phyloP scores from a whole-genome alignment of 306 rosid genomes.

The Elaeagnus macrophylla region DNA sequence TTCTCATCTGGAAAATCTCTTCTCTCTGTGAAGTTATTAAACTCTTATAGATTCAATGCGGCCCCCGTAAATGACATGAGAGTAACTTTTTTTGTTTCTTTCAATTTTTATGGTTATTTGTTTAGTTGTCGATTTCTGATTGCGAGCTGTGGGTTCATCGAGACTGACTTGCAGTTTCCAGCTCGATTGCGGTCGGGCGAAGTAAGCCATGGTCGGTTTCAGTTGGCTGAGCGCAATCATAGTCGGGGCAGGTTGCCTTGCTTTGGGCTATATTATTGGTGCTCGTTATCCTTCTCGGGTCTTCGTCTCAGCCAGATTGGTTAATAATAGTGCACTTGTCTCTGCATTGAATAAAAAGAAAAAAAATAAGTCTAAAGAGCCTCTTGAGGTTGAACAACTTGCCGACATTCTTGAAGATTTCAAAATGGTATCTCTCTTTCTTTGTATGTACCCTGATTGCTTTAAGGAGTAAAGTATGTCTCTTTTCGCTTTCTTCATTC shows the following conservation, averaged over 20 bases:
- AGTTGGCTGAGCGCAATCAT: slow-evolving; percentile 70
- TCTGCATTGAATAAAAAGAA: slow-evolving; percentile 17
- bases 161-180: neutral
- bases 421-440: slow-evolving; percentile 52
- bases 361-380: slow-evolving; percentile 40
- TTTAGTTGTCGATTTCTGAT: too few species aligned
- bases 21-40: too few species aligned
- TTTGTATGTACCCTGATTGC: neutral
- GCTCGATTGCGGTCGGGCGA: neutral
- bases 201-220: slow-evolving; percentile 42
- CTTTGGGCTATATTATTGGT: slow-evolving; percentile 71
- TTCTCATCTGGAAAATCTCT: too few species aligned
- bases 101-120: neutral
- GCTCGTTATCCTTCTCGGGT: slow-evolving; percentile 48
- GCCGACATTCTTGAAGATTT: slow-evolving; percentile 68
- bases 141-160: neutral
- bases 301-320: slow-evolving; percentile 23
- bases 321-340: slow-evolving; percentile 23
- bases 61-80: neutral
- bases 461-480: neutral
- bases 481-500: neutral
- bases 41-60: too few species aligned
- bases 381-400: slow-evolving; percentile 67
- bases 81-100: too few species aligned
- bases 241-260: slow-evolving; percentile 85